Base-by-base conservation (phyloP, 805 yeast genomes). In the Zygosaccharomyces kombuchaensis region DNA sequence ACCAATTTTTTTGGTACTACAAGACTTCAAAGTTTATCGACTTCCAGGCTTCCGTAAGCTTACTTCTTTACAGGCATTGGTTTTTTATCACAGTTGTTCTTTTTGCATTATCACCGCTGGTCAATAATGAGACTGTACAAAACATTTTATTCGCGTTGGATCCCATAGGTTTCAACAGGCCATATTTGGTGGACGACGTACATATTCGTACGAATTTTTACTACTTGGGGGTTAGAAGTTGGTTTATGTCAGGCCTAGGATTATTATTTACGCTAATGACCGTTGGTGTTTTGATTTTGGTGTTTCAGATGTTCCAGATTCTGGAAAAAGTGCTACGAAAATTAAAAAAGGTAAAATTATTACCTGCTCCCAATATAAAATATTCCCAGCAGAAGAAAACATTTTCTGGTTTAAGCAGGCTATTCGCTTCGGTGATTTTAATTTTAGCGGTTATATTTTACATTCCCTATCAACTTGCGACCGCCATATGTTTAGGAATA, bases 401-500 rank as follows among this genome's bases (percentile, higher is more conserved):
- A 19, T 23, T 19, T 13, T 13, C 39, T 6, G 29, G 67, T 39
- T 10, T 26, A 4, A 29, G 25, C 22, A 32, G 34, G 29, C 25
- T 38, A 3, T 6, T 72, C n/a, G 67, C 73, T 1, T 63, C 71
- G 3, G 46, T 68, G 0, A 35, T 71, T 0, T 53, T 82, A 9
- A 48, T 78, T 2, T 50, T 70, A 0, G 61, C 73, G 16, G 82
- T 84, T 2, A 69, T 81, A 25, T 65, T 82, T 19, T 84, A 82
- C 58, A 67, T 87, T 10, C 96, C 96, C 0, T 89, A 82, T 58
- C 96, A 89, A 60, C 75, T 88, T 59, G 90, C 87, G 1, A 87
- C 75, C 56, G 68, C 80, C 6, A 73, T 85, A 6, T 74, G 83
- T 36, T 69, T 79, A 38, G 22, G 79, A 9, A 74, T 84, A 1